phyloP scores from a whole-genome alignment of 495 filamentous ascomycete genomes.

The Cenococcum geophilum region DNA sequence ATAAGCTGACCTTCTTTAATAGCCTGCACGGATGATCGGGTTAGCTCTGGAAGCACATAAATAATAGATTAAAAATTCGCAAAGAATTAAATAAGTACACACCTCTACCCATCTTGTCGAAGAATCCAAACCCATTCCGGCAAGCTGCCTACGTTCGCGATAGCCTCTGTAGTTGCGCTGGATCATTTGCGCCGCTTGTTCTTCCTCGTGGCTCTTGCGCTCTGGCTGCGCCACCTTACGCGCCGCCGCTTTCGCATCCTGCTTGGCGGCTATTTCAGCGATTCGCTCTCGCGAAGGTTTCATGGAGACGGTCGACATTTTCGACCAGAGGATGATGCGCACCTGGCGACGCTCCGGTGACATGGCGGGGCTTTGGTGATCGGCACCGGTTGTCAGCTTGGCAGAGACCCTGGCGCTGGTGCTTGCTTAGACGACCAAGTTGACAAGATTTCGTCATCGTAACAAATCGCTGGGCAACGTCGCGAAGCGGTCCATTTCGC shows the following conservation, averaged over 20 bases:
- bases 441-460: too few species aligned
- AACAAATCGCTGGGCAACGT: too few species aligned
- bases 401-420: too few species aligned
- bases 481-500: too few species aligned
- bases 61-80: conserved; percentile 2
- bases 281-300: background rate
- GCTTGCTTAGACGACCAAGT: too few species aligned
- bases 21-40: conserved; percentile 20
- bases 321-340: too few species aligned
- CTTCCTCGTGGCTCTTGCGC: conserved; percentile 1
- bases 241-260: conserved; percentile 2
- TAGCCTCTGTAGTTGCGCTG: conserved; percentile 68
- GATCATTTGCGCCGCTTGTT: conserved; percentile 21
- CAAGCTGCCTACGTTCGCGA: conserved; percentile 57
- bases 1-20: conserved; percentile 36
- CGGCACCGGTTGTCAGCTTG: too few species aligned
- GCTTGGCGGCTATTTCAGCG: background rate
- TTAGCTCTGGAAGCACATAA: too few species aligned
- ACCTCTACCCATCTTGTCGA: conserved; percentile 63
- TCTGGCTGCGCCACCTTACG: background rate
- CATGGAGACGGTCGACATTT: too few species aligned
- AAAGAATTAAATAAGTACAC: conserved; percentile 21
- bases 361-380: too few species aligned
- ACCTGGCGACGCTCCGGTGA: too few species aligned
- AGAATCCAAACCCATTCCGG: conserved; percentile 58